phyloP scores from a whole-genome alignment of 257 asterid genomes.

The Lavandula angustifolia region DNA sequence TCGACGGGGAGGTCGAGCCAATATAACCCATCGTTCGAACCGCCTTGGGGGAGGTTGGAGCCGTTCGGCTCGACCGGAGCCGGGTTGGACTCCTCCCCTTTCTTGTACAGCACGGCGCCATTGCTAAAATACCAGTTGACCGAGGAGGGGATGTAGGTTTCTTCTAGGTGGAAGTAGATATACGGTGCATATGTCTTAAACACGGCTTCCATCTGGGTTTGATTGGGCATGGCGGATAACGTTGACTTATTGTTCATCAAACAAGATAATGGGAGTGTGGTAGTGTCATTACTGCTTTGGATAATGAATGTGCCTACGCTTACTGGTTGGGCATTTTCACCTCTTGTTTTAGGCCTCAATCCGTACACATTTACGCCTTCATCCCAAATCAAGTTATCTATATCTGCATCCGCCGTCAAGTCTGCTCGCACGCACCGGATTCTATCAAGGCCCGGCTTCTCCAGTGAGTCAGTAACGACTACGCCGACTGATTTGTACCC shows the following conservation, averaged over 20 bases:
- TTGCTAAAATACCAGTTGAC: constrained; percentile 77
- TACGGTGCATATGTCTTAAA: constrained; percentile 60
- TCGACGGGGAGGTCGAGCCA: constrained; percentile 78
- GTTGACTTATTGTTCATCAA: constrained; percentile 55
- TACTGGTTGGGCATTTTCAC: constrained; percentile 46
- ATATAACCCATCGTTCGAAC: constrained; percentile 61
- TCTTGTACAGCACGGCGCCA: constrained; percentile 56
- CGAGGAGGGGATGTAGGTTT: constrained; percentile 66
- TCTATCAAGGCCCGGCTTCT: constrained; percentile 67
- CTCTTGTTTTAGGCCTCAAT: neutral
- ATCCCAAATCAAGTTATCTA: constrained; percentile 65
- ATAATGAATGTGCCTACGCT: constrained; percentile 52
- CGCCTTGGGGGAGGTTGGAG: constrained; percentile 80
- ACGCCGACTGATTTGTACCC: constrained; percentile 72
- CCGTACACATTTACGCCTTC: constrained; percentile 9
- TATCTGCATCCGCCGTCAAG: constrained; percentile 64
- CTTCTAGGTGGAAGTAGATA: constrained; percentile 71
- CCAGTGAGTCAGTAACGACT: constrained; percentile 56
- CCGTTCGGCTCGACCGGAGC: constrained; percentile 47
- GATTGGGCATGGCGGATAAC: constrained; percentile 53
- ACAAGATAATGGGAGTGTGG: constrained; percentile 46
- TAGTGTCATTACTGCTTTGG: constrained; percentile 14
- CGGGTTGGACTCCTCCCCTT: constrained; percentile 65
- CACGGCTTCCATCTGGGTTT: constrained; percentile 47
- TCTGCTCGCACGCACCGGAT: constrained; percentile 65